These are phyloP conservation scores for Olyra latifolia DNA, from an alignment of 176 grass and related monocot species.

Conservation along the genomic window DNA sequence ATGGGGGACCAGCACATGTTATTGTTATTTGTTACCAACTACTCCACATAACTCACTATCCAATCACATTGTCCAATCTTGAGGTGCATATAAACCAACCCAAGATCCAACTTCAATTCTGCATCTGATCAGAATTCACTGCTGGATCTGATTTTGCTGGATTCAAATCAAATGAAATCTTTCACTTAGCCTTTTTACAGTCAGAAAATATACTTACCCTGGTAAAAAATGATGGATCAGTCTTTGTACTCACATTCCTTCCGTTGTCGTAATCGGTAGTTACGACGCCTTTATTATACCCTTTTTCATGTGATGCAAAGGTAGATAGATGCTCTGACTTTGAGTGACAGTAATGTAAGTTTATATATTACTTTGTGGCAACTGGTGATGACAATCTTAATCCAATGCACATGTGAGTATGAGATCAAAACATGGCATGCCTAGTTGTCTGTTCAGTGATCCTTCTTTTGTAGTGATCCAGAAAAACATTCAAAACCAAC, in stretches of 20 bases:
- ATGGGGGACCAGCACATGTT: constrained; percentile 38
- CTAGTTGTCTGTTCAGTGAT: constrained; percentile 54
- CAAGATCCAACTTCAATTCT: constrained; percentile 62
- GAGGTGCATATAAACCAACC: constrained; percentile 47
- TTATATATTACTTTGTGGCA: constrained; percentile 37
- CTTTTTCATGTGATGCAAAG: constrained; percentile 14
- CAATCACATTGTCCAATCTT: constrained; percentile 57
- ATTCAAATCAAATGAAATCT: constrained; percentile 23
- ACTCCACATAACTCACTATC: constrained; percentile 52
- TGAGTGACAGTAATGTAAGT: constrained; percentile 21
- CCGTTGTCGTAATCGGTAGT: background rate
- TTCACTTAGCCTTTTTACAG: background rate
- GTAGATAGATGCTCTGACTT: constrained; percentile 35
- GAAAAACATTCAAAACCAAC: constrained; percentile 41
- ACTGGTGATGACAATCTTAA: constrained; percentile 51
- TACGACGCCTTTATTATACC: background rate
- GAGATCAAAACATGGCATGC: constrained; percentile 48
- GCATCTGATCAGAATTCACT: constrained; percentile 50
- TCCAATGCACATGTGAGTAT: constrained; percentile 47
- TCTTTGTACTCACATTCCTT: constrained; percentile 1
- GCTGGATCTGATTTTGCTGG: constrained; percentile 42
- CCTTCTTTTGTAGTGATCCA: constrained; percentile 51
- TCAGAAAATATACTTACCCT: background rate
- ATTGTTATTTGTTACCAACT: constrained; percentile 53
- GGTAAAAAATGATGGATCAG: background rate